A percentile compares a stretch with the other conserved stretches of the same genome.
These are phyloP conservation scores for Neurospora sp. DNA, from an alignment of 495 filamentous ascomycete genomes.

Conservation along the genomic window DNA sequence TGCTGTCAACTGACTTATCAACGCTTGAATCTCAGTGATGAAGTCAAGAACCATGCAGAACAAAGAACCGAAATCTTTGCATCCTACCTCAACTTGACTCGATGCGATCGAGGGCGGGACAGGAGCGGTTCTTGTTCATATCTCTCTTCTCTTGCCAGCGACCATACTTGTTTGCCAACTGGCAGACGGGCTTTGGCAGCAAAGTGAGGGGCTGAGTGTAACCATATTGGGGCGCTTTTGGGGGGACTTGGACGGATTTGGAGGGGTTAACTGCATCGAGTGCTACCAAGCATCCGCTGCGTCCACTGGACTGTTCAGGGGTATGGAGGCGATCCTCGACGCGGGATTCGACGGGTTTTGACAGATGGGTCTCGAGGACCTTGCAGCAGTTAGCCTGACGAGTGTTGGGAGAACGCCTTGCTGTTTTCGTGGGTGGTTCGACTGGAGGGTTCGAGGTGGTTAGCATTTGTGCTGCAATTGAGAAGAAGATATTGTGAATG, in stretches of 20 bases:
- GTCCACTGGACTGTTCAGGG: background rate
- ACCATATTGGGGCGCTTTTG: background rate
- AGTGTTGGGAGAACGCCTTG: background rate
- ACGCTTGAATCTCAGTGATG: background rate
- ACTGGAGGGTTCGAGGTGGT: background rate
- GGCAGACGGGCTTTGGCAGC: background rate
- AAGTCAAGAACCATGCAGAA: background rate
- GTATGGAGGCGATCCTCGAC: background rate
- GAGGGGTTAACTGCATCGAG: background rate
- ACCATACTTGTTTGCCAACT: background rate
- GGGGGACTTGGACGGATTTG: background rate
- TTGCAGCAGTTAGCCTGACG: background rate
- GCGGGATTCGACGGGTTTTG: background rate
- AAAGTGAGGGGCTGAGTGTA: background rate
- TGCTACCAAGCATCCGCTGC: background rate
- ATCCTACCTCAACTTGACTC: background rate
- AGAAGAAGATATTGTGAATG: background rate
- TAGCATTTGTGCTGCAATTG: background rate
- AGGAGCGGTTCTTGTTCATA: background rate
- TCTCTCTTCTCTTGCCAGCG: background rate
- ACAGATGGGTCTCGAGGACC: background rate
- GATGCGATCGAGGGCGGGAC: background rate
- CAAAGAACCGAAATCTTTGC: background rate
- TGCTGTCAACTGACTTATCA: background rate
- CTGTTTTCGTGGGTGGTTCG: background rate